A percentile compares a stretch with the other conserved stretches of the same genome.
Evolutionary conservation across 2,329 filamentous ascomycete species (phyloP).

Genomic region (Epichloe typhina): DNA sequence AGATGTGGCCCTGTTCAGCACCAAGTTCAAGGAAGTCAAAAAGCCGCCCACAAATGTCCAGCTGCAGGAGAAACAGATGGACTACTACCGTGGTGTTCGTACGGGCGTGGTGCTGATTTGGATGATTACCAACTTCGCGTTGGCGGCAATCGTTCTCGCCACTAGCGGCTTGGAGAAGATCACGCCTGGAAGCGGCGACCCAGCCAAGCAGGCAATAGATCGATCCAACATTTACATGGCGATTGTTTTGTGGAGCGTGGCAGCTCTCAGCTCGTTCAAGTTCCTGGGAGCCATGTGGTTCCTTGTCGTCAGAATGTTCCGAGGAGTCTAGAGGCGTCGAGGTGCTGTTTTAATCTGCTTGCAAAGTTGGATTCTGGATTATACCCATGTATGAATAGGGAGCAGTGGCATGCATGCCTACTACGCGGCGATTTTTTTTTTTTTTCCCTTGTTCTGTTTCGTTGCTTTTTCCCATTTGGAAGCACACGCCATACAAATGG

Average conservation of each 20-base stretch:
- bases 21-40: constrained; percentile 63
- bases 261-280: constrained; percentile 69
- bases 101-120: constrained; percentile 84
- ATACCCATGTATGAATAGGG: constrained; percentile 7
- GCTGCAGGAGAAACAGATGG: constrained; percentile 74
- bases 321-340: constrained; percentile 40
- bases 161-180: constrained; percentile 69
- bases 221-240: constrained; percentile 73
- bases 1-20: constrained; percentile 60
- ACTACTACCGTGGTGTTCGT: constrained; percentile 95
- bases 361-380: constrained; percentile 6
- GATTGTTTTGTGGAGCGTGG: constrained; percentile 81
- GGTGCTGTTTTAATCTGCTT: background rate
- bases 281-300: constrained; percentile 88
- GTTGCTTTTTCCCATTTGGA: background rate
- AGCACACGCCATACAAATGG: background rate
- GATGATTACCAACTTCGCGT: constrained; percentile 92
- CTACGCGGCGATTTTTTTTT: background rate
- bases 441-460: background rate
- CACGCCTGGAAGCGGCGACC: constrained; percentile 24
- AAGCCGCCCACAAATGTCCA: constrained; percentile 40
- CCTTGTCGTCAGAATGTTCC: constrained; percentile 76
- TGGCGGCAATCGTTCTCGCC: constrained; percentile 75
- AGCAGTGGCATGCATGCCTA: background rate
- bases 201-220: constrained; percentile 31